These are phyloP conservation scores for Yamadazyma sp. DNA, from an alignment of 805 yeast genomes.

Conservation along the genomic window DNA sequence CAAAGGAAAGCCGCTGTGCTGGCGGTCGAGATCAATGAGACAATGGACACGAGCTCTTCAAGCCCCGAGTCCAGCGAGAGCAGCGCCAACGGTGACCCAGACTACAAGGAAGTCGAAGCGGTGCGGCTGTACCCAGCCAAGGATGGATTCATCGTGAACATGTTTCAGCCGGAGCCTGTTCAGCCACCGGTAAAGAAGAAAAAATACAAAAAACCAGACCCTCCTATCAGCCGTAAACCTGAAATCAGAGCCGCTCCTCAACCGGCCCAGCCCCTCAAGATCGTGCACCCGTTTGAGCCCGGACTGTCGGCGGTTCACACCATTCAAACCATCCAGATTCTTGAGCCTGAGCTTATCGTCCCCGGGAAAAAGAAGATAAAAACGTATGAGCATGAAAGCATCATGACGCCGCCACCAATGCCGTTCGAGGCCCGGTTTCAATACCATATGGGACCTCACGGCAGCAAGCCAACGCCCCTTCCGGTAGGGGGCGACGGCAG, in stretches of 20 bases:
- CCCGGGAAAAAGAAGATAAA: neutral
- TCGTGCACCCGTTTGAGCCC: neutral
- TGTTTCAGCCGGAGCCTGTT: neutral
- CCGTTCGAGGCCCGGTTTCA: neutral
- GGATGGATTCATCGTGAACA: neutral
- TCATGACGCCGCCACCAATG: neutral
- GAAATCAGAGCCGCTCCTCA: constrained; percentile 1
- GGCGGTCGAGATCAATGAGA: neutral
- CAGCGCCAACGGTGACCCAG: neutral
- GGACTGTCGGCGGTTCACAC: neutral
- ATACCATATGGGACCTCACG: no score
- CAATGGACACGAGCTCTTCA: neutral
- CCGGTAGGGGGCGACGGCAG: no score
- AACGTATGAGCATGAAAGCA: neutral
- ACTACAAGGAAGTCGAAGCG: constrained; percentile 1
- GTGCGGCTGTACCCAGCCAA: neutral
- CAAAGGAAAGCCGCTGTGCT: neutral
- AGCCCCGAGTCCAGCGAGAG: neutral
- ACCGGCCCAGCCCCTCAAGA: neutral
- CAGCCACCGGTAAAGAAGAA: no score
- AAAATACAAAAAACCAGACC: neutral
- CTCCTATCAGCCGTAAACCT: neutral
- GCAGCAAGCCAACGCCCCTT: no score
- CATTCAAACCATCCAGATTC: neutral
- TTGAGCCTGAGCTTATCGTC: neutral